These are phyloP conservation scores for Ceratocystis papillata DNA, from an alignment of 2,329 filamentous ascomycete genomes.

Conservation along the genomic window DNA sequence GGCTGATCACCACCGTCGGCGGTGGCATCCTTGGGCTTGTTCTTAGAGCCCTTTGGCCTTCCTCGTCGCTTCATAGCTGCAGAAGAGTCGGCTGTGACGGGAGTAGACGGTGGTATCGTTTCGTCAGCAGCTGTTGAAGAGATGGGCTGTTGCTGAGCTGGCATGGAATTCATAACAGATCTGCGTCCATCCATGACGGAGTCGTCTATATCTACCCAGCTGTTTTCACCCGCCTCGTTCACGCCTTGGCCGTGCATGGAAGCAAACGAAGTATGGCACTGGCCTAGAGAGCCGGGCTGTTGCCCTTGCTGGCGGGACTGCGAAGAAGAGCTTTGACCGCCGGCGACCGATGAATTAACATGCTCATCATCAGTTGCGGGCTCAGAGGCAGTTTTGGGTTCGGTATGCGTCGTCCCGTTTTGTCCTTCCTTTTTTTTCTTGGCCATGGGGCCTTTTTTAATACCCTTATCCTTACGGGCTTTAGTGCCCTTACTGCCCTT, in stretches of 20 bases:
- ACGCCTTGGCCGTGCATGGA: constrained; percentile 4
- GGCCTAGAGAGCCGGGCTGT: not conserved
- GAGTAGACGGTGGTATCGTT: constrained; percentile 14
- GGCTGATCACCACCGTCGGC: constrained; percentile 18
- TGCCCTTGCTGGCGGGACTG: constrained; percentile 1
- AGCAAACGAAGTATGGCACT: constrained; percentile 4
- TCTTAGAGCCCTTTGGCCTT: constrained; percentile 44
- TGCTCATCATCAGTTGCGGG: constrained; percentile 2
- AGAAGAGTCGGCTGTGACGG: constrained; percentile 15
- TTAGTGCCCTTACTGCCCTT: constrained; percentile 43
- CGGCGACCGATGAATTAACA: not conserved
- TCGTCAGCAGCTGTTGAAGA: constrained; percentile 14
- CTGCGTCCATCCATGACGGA: constrained; percentile 22
- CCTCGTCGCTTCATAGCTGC: constrained; percentile 38
- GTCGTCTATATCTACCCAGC: constrained; percentile 22
- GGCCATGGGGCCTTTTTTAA: constrained; percentile 20
- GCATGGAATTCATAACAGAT: constrained; percentile 33
- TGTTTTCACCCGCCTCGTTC: constrained; percentile 10
- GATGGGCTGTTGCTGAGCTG: constrained; percentile 5
- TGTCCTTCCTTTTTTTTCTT: constrained; percentile 16
- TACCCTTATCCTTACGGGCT: constrained; percentile 33
- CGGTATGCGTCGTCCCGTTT: not conserved
- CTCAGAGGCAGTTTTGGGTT: not conserved
- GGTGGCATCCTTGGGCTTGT: constrained; percentile 32
- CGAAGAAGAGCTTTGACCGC: constrained; percentile 1